phyloP scores from a whole-genome alignment of 345 rosid species.

The Brassica cretica region DNA sequence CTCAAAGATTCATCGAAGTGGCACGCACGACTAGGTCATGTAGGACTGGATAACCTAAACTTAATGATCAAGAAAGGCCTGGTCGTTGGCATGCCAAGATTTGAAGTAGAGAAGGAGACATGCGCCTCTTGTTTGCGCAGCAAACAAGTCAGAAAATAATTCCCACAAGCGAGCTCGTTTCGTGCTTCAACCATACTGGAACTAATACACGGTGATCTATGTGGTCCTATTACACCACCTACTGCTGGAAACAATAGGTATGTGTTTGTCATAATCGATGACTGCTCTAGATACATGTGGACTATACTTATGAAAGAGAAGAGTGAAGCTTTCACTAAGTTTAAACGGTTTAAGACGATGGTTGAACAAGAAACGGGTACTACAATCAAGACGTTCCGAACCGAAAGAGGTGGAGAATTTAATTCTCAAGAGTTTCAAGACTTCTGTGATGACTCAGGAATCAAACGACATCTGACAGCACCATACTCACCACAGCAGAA shows the following conservation, averaged over 20 bases:
- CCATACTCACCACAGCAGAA: background rate
- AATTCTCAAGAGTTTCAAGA: background rate
- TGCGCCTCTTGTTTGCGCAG: background rate
- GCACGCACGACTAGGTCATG: background rate
- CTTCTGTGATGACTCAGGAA: background rate
- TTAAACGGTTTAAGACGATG: background rate
- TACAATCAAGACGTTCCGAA: background rate
- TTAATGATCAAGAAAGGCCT: background rate
- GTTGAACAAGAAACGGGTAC: background rate
- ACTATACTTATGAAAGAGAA: background rate
- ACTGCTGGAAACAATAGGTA: background rate
- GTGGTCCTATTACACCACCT: background rate
- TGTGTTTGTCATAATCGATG: background rate
- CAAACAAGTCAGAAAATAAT: background rate
- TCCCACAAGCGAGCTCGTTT: background rate
- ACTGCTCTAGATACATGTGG: background rate
- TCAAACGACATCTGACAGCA: background rate
- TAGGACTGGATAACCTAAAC: too few relatives aligned
- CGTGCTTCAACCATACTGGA: background rate
- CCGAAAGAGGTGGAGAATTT: background rate
- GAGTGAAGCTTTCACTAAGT: background rate
- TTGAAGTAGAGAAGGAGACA: background rate
- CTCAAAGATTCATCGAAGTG: background rate
- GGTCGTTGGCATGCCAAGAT: background rate
- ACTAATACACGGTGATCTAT: background rate